Base-by-base conservation (phyloP, 192 early-diverging fungal genomes). In the Helicostylum pulchrum region DNA sequence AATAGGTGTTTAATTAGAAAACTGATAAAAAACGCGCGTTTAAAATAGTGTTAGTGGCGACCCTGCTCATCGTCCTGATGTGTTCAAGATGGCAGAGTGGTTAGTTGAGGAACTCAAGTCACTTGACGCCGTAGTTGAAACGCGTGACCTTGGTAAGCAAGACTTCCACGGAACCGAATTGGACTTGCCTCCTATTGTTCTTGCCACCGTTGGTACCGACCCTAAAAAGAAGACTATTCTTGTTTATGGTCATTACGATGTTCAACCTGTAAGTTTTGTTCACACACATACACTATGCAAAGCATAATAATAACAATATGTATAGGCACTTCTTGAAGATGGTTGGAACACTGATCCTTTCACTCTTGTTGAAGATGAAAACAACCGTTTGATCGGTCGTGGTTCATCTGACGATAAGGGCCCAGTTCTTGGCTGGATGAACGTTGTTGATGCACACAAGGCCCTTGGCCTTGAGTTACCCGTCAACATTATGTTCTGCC, bases 161-260 rank as follows among this genome's bases (percentile, higher is more conserved):
- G 72, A 79, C 26, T 78, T 96, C 72, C 82, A 97, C 36, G 95
- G 93, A 44, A 67, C 74, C 58, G 80, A 71, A 39, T 76, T 97
- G 17, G 86, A 92, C 45, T 78, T 99, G 53, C 94, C 97, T 58
- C 95, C 94, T 39, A 85, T 99, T 65, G 85, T 99, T 34, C 84
- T 99, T 64, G 95, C 88, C 17, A 86, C 86, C 68, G 94, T 94
- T 68, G 97, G 97, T 59, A 86, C 83, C 64, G 90, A 96, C 72
- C 87, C 92, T 32, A 79, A 63, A 70, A 99, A 99, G 88, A 94
- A 94, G 85, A 99, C 94, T 19, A 88, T 97, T 56, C 81, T 95
- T 43, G 93, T 99, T 61, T 98, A 98, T 78, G 94, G 96, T 15
- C 96, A 99, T 79, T 97, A 97, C 78, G 96, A 99, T 72, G 96